These are phyloP conservation scores for Malania oleifera DNA, from an alignment of 164 flowering plant genomes.

Conservation along the genomic window DNA sequence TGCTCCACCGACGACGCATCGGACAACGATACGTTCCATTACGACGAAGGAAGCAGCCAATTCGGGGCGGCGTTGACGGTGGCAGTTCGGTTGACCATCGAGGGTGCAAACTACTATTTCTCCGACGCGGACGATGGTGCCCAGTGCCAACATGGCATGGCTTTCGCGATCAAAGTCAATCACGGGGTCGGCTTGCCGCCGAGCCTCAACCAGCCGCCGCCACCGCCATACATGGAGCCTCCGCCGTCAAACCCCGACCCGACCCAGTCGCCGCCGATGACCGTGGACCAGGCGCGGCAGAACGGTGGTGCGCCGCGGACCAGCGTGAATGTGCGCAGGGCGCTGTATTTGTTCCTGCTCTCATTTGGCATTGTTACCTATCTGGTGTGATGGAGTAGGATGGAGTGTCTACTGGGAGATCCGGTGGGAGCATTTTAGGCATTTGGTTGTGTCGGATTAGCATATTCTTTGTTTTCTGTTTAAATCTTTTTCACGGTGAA, in stretches of 20 bases:
- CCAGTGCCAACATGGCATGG: conserved; percentile 67
- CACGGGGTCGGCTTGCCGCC: conserved; percentile 75
- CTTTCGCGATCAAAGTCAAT: conserved; percentile 51
- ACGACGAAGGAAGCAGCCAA: conserved; percentile 27
- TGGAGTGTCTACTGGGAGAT: no score
- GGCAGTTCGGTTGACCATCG: conserved; percentile 50
- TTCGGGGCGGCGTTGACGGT: conserved; percentile 32
- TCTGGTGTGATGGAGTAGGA: no score
- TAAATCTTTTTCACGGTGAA: no score
- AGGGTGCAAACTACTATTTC: conserved; percentile 63
- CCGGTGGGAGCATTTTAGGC: no score
- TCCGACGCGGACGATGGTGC: conserved; percentile 63
- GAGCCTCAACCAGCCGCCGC: conserved; percentile 81
- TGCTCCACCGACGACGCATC: conserved; percentile 45
- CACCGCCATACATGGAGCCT: no score
- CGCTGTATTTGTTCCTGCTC: no score
- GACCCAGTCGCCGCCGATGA: conserved; percentile 45
- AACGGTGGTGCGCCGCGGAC: no score
- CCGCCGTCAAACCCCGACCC: no score
- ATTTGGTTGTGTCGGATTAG: no score
- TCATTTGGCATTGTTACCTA: no score
- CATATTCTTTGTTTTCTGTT: no score
- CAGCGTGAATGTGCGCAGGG: no score
- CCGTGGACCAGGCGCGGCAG: conserved; percentile 2
- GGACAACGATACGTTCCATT: conserved; percentile 44